Base-by-base conservation (phyloP, 495 filamentous ascomycete species). In the Penicillium paradoxum region DNA sequence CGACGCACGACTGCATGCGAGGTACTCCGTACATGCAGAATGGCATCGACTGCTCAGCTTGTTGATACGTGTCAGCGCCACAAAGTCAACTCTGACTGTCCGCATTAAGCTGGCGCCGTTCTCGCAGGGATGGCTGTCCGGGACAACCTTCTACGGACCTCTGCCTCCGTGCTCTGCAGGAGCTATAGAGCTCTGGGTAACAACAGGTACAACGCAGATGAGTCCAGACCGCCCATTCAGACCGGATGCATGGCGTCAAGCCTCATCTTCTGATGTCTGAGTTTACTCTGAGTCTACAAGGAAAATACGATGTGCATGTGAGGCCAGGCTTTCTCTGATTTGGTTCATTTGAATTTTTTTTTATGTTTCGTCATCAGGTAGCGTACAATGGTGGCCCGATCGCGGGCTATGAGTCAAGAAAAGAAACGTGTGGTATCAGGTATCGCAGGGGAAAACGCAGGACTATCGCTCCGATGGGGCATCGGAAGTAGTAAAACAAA, bases 391-490 rank as follows among this genome's bases (percentile, higher is more conserved):
- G 46, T 52, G 46, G 54, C 32, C 45, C 32, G 44, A 43, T 36
- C 37, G 17, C 13, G 11, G 6, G 49, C 3, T 15, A 48, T 25
- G 33, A 46, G 55, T 48, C 38, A 55, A 40, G 37, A 57, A 54
- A 49, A 38, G 57, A 27, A 55, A 33, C 46, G 60, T 46, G 55
- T 70, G 69, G 68, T 69, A 69, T 72, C 62, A 68, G 66, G 66
- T 71, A 71, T 68, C 69, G 66, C 60, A 51, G 42, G 54, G 50
- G 56, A 34, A 52, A 44, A 57, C 59, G 55, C 50, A 52, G 53
- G 32, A 45, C 58, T 53, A 47, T 56, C 49, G 44, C 56, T 37
- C 45, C 34, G 41, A 34, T 33, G 17, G 17, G 59, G n/a, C 61
- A 57, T 52, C 49, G 46, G 55, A 49, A 33, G 38, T 6, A 8